Base-by-base conservation (phyloP, 495 filamentous ascomycete genomes). In the Cercophora scortea region DNA sequence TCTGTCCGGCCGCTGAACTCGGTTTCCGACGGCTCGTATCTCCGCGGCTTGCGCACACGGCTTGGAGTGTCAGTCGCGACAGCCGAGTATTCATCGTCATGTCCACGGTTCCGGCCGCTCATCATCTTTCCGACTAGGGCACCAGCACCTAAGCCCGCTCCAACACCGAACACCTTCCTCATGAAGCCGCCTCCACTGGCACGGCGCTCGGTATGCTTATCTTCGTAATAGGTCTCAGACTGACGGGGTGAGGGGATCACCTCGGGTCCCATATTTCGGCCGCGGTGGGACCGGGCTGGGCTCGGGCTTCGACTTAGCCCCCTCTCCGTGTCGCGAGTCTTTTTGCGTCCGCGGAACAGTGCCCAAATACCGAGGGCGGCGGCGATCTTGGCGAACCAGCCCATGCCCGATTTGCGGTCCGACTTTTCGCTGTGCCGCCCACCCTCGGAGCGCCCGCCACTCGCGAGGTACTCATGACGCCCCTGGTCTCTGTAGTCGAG, bases 141-240 rank as follows among this genome's bases (percentile, higher is more conserved):
- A 16, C 79, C 80, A 39, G 78, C 86, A 19, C 86, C 90, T 10
- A 83, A 65, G 12, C 83, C 70, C 1, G 85, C 89, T 12, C 80
- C 84, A 25, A 82, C 77, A 50, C 80, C 83, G 8, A 90, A 59
- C 0, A 93, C 49, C 51, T 79, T 82, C 60, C 85, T 80, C 58
- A 82, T 78, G 68, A 84, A 79, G 11, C 83, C 80, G 10, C 79
- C 77, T 60, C 49, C 71, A 62, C 43, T 49, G 10, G 47, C 55
- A 32, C 42, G 54, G 19, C 55, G 56, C 8, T 64, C 78, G 0
- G 79, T 78, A 42, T 76, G 77, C 58, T 87, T 88, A 52, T 87
- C 84, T 48, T 81, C 79, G 44, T 73, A 70, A 53, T 79, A 82
- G 38, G 75, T 83, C 33, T 75, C 70, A 5, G 73, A 74, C 19